Evolutionary conservation across 2,329 filamentous ascomycete genomes (phyloP).

Genomic region (Tolypocladium album): DNA sequence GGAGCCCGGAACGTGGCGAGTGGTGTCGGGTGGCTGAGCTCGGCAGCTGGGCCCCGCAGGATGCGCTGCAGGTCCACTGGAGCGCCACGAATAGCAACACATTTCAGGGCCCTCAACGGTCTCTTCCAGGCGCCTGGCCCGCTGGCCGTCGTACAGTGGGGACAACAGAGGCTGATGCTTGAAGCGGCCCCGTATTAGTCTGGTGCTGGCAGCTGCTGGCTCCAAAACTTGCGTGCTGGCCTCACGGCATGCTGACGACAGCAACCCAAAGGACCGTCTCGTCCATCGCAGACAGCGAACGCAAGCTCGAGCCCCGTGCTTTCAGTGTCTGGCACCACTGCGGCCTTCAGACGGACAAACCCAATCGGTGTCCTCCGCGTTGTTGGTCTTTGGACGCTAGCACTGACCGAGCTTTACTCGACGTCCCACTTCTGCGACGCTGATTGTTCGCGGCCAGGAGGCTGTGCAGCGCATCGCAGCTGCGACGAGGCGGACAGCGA

Average conservation of each 20-base stretch:
- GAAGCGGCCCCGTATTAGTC: neutral
- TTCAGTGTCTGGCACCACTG: neutral
- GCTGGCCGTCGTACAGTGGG: neutral
- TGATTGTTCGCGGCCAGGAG: constrained; percentile 3
- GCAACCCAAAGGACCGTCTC: neutral
- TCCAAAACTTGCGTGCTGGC: neutral
- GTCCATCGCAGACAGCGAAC: neutral
- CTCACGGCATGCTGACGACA: neutral
- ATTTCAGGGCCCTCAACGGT: neutral
- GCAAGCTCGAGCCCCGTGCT: neutral
- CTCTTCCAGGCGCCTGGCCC: neutral
- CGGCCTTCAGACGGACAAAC: neutral
- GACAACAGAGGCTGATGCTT: neutral
- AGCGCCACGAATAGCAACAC: neutral
- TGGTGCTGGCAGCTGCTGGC: neutral
- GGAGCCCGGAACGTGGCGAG: constrained; percentile 1
- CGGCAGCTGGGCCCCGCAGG: neutral
- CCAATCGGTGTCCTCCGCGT: neutral
- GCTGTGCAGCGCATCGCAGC: constrained; percentile 5
- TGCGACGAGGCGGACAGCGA: neutral
- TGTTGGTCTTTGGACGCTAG: neutral
- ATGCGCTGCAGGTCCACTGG: neutral
- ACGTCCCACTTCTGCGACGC: neutral
- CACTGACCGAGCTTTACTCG: neutral
- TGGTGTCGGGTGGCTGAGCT: constrained; percentile 1